Base-by-base conservation (phyloP, 2,329 filamentous ascomycete genomes). In the Bipolaris sorokiniana region DNA sequence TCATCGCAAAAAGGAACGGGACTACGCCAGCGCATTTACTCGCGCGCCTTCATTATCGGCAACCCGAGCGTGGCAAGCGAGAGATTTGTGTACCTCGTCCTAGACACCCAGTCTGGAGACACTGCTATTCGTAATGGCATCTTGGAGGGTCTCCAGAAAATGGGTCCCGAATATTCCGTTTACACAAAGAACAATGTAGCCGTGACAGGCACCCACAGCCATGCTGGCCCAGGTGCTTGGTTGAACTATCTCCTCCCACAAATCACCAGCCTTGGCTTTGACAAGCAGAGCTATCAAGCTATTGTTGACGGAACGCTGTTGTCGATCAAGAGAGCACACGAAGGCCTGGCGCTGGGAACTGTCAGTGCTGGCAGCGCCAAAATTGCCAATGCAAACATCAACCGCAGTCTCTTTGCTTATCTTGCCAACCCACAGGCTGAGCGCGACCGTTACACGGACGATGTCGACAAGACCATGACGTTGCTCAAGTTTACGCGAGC, bases 161-260 rank as follows among this genome's bases (percentile, higher is more conserved):
- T 96, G 7, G 94, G 93, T 0, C 76, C 81, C 15, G 88, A 89
- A 3, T 97, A 93, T 73, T 81, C 84, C 1, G 78, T 88, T 26
- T 98, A 97, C 76, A 86, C 83, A 45, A 85, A 90, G 68, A 84
- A 90, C 66, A 98, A 97, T 70, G 79, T 97, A 34, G 94, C 94
- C 33, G 85, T 98, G 20, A 96, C 92, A 0, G 94, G 93, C 51
- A 98, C 94, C 0, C 94, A 98, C 76, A 95, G 91, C 23, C 94
- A 98, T 78, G 89, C 92, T 22, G 94, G 93, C 0, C 93, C 94
- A 0, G 94, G 90, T 2, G 94, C 90, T 5, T 98, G 92, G 92
- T 82, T 96, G 73, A 98, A 98, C 77, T 98, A 97, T 72, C 83
- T 98, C 9, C 82, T 97, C 5, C 94, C 93, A 7, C 93, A 97